These are phyloP conservation scores for Crithidia acanthocephali DNA, from an alignment of 208 protist genomes.

Conservation along the genomic window DNA sequence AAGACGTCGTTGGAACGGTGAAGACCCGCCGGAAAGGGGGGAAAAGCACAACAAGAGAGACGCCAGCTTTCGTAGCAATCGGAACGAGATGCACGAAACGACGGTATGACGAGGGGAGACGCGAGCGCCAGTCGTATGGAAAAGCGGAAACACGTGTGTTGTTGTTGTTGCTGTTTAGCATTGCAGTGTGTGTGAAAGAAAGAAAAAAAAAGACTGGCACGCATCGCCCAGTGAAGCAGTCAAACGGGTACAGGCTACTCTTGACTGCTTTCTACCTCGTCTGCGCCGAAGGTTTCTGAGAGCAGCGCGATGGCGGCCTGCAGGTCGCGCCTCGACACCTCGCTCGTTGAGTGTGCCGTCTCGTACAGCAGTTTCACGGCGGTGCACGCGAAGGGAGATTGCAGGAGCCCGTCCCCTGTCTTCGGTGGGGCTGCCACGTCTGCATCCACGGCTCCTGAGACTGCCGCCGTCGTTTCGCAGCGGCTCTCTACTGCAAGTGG, in stretches of 20 bases:
- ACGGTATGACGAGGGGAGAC: too few relatives aligned
- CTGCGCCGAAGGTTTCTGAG: conserved; percentile 39
- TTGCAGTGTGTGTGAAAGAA: background rate
- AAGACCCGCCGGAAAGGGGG: too few relatives aligned
- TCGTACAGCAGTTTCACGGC: conserved; percentile 62
- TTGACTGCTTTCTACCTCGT: background rate
- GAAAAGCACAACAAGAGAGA: too few relatives aligned
- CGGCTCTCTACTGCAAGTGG: background rate
- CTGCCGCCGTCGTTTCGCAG: background rate
- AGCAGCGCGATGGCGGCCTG: conserved; percentile 45
- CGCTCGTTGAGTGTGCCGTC: conserved; percentile 25
- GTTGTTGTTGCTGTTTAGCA: too few relatives aligned
- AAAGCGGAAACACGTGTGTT: too few relatives aligned
- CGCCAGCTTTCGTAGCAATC: too few relatives aligned
- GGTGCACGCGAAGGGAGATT: conserved; percentile 37
- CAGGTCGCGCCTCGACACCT: conserved; percentile 50
- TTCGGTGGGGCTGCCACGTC: background rate
- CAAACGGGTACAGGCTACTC: background rate
- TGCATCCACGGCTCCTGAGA: background rate
- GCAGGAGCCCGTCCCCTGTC: background rate
- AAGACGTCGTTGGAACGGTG: too few relatives aligned
- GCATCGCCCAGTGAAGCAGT: background rate
- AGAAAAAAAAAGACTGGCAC: background rate
- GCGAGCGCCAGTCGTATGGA: too few relatives aligned
- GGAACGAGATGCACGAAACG: too few relatives aligned